Evolutionary conservation across 1,284 basidiomycete genomes (phyloP), one percentile per base, ranked within the genome.

Genomic region (Pisolithus thermaeus): DNA sequence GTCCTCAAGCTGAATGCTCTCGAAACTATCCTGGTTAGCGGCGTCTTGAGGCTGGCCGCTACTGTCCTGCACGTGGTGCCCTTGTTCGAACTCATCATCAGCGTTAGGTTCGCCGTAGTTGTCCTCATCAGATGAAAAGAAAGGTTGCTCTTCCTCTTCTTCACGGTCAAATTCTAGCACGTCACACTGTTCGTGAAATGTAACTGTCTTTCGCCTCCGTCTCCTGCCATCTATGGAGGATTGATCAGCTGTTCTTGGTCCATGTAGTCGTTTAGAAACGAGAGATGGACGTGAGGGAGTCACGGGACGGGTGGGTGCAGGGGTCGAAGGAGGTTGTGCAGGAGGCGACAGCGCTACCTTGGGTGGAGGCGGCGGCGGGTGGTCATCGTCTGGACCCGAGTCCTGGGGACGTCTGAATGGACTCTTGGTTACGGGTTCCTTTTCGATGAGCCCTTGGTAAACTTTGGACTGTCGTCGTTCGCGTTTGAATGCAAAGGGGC

Each of bases 81-180:
- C 55, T 14, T 59, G 62, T n/a, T 43, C 20, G 27, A 35, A 14
- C 32, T 52, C 52, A 18, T 56, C 48, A 18, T 47, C 54, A 11
- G 47, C 60, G 23, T 65, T 59, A 16, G 56, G 56, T 37, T 61
- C 61, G 25, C 64, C 67, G 40, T 65, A 60, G 38, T 70, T 70
- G 28, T 71, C 64, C 28, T 70, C 70, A 27, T 66, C 68, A 28
- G 63, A 67, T 8, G 72, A 70, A 46, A 70, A 65, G 11, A 67
- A 70, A 3, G 78, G 76, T 28, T 77, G 62, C 12, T 81, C 78
- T 8, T 76, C 74, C 41, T 80, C 82, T 18, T 81, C 80, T 41
- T 84, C 81, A 16, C 76, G 70, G 53, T 90, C 85, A 64, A 91
- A 92, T 66, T 96, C 92, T 52, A 95, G 74, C 25, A 97, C 91